Conservation (phyloP, 1,284 basidiomycete genomes). For the Phylloporus gajari region DNA sequence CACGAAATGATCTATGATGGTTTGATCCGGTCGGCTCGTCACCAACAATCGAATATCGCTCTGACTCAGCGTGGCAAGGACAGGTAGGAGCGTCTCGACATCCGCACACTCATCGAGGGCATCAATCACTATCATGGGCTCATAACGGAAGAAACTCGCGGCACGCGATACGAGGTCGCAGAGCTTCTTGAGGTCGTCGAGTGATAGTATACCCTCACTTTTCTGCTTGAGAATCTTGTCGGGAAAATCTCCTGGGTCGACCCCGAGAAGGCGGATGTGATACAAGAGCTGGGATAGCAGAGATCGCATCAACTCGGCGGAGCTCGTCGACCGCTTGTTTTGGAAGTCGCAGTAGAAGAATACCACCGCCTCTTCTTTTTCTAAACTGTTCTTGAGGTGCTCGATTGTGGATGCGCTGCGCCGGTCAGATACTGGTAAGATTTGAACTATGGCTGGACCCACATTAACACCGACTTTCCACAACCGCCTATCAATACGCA, state of each 20-base stretch:
- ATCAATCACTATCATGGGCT: too few species aligned
- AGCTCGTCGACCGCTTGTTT: background rate
- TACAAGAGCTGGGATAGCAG: conserved; percentile 6
- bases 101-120: background rate
- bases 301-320: conserved; percentile 1
- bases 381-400: background rate
- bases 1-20: background rate
- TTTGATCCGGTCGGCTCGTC: conserved; percentile 4
- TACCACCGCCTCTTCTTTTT: background rate
- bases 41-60: background rate
- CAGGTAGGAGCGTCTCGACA: conserved; percentile 1
- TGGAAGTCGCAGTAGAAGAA: conserved; percentile 19
- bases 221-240: conserved; percentile 13
- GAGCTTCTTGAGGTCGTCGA: conserved; percentile 3
- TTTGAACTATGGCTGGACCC: too few species aligned
- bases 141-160: background rate
- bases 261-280: background rate
- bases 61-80: background rate
- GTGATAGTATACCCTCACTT: background rate
- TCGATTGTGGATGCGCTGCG: conserved; percentile 6
- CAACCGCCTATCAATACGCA: conserved; percentile 3
- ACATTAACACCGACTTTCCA: conserved; percentile 9
- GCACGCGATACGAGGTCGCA: background rate
- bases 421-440: background rate
- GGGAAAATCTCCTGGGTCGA: conserved; percentile 3